Evolutionary conservation across 176 grass and related monocot genomes (phyloP).

Genomic region (Bromus sterilis): DNA sequence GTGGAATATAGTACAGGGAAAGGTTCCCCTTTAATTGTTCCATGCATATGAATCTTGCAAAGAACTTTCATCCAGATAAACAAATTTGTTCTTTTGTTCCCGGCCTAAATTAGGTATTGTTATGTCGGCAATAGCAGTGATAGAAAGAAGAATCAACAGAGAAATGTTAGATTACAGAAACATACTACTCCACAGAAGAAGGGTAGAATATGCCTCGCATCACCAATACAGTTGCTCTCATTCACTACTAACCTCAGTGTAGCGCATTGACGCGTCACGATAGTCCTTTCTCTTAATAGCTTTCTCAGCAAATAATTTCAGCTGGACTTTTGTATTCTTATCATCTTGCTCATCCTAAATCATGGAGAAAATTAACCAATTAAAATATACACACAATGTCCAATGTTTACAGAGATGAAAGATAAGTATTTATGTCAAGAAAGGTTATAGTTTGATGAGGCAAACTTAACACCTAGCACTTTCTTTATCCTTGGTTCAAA

Average conservation of each 20-base stretch:
- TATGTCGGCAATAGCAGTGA: not conserved
- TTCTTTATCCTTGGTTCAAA: too few species aligned
- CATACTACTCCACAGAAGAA: not conserved
- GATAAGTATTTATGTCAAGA: not conserved
- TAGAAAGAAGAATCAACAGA: not conserved
- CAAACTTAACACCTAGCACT: too few species aligned
- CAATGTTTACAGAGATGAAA: not conserved
- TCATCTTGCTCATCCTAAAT: slow-evolving; percentile 6
- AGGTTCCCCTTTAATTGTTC: not conserved
- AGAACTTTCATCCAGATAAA: not conserved
- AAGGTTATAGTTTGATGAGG: not conserved
- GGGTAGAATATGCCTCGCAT: not conserved
- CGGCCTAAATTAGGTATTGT: not conserved
- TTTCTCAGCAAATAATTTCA: slow-evolving; percentile 21
- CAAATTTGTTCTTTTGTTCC: not conserved
- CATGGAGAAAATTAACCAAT: not conserved
- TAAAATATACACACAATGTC: not conserved
- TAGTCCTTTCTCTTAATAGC: slow-evolving; percentile 33
- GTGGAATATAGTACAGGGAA: not conserved
- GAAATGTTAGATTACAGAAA: not conserved
- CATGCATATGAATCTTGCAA: slow-evolving; percentile 2
- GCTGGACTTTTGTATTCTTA: not conserved
- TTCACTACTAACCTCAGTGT: slow-evolving; percentile 1
- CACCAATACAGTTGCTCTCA: not conserved
- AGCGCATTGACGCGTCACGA: slow-evolving; percentile 5